phyloP scores from a whole-genome alignment of 2,329 filamentous ascomycete genomes.

The Xylaria sp. region DNA sequence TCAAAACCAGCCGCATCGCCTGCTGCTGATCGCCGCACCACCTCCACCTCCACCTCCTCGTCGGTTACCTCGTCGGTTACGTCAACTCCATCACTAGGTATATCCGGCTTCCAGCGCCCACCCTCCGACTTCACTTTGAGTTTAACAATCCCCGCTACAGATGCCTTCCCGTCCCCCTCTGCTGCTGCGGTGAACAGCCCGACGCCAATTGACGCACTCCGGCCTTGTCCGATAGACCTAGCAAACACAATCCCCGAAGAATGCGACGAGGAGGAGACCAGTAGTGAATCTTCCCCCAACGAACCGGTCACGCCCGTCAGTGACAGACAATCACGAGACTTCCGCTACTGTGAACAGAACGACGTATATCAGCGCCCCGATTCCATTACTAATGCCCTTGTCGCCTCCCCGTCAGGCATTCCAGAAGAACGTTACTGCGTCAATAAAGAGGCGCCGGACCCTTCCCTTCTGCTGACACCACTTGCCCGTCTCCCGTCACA shows the following conservation, averaged over 20 bases:
- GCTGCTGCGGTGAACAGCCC: slow-evolving; percentile 29
- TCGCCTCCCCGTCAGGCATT: slow-evolving; percentile 21
- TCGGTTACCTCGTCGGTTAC: not conserved
- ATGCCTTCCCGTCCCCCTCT: slow-evolving; percentile 25
- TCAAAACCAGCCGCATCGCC: not conserved
- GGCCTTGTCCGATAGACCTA: slow-evolving; percentile 53
- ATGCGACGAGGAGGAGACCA: slow-evolving; percentile 61
- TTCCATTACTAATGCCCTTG: slow-evolving; percentile 28
- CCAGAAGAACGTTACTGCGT: slow-evolving; percentile 22
- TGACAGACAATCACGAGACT: slow-evolving; percentile 58
- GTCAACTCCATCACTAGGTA: slow-evolving; percentile 15
- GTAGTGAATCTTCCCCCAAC: slow-evolving; percentile 57
- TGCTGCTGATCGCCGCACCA: not conserved
- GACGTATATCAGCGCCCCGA: slow-evolving; percentile 37
- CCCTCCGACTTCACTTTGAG: slow-evolving; percentile 8
- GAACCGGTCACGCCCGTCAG: slow-evolving; percentile 66
- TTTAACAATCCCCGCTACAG: slow-evolving; percentile 24
- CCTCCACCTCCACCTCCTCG: not conserved
- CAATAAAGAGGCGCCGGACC: slow-evolving; percentile 24
- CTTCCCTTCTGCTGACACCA: slow-evolving; percentile 12
- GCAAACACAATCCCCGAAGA: slow-evolving; percentile 58
- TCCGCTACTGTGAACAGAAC: slow-evolving; percentile 47
- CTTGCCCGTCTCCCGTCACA: slow-evolving; percentile 5
- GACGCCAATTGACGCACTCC: slow-evolving; percentile 43
- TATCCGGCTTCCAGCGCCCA: slow-evolving; percentile 15